Conservation (phyloP, 805 yeast genomes). For the Yarrowia sp. region DNA sequence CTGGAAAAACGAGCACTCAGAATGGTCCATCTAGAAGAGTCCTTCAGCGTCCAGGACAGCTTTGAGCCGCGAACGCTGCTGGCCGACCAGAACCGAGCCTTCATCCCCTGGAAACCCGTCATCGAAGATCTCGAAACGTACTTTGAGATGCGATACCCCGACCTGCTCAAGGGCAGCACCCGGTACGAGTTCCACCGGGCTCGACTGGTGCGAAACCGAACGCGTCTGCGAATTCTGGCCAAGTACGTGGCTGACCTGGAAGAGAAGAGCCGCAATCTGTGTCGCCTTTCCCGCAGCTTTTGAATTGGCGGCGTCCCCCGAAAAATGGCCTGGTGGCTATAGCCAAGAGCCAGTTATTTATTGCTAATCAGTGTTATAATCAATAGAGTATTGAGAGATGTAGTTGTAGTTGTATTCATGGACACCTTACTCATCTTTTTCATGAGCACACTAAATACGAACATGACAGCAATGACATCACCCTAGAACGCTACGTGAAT, state of each 20-base stretch:
- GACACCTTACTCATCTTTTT: no score
- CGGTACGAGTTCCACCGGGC: constrained; percentile 28
- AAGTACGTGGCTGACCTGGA: constrained; percentile 27
- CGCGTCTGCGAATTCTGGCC: constrained; percentile 27
- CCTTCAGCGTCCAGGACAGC: constrained; percentile 29
- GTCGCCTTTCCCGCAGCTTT: not conserved
- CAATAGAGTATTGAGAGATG: not conserved
- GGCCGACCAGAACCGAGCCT: constrained; percentile 31
- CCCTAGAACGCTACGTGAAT: no score
- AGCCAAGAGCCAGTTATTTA: not conserved
- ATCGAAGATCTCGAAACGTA: constrained; percentile 29
- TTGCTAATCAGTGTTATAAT: constrained; percentile 3
- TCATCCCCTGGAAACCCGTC: constrained; percentile 31
- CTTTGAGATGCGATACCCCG: constrained; percentile 30
- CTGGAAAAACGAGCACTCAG: constrained; percentile 13
- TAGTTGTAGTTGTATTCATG: no score
- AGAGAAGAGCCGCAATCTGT: not conserved
- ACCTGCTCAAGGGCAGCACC: constrained; percentile 25
- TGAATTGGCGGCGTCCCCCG: not conserved
- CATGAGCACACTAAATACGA: no score
- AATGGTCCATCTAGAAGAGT: constrained; percentile 29
- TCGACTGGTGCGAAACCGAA: constrained; percentile 31
- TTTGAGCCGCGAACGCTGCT: constrained; percentile 30
- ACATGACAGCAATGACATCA: no score
- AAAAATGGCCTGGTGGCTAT: not conserved